A percentile compares a stretch with the other conserved stretches of the same genome.
phyloP scores from a whole-genome alignment of 2,329 filamentous ascomycete genomes.

The Didymellaceae sp. region DNA sequence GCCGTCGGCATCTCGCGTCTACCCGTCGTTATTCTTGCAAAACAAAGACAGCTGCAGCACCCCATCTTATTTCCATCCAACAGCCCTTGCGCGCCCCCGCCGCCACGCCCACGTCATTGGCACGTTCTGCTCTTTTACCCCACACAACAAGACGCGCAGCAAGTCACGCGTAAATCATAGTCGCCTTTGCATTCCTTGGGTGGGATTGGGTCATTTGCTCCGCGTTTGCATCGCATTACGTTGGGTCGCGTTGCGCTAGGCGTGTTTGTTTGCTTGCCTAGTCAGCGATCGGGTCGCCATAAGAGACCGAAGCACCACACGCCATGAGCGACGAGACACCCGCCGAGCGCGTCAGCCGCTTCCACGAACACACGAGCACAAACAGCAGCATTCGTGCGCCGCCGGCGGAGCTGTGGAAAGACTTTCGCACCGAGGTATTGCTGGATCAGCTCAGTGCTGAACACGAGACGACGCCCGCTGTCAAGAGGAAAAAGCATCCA shows the following conservation, averaged over 20 bases:
- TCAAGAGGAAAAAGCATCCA: neutral
- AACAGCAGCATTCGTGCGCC: conserved; percentile 38
- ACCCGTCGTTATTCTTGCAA: neutral
- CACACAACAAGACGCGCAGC: neutral
- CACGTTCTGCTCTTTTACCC: conserved; percentile 3
- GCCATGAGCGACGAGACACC: conserved; percentile 26
- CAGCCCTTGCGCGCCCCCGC: neutral
- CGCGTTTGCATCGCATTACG: neutral
- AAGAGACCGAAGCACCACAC: neutral
- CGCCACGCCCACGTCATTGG: conserved; percentile 8
- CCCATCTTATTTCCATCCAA: neutral
- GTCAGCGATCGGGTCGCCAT: neutral
- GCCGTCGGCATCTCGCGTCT: neutral
- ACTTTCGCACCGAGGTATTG: conserved; percentile 32
- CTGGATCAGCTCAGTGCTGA: conserved; percentile 37
- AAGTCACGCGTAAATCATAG: neutral
- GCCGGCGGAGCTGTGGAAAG: conserved; percentile 39
- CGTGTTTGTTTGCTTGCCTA: no score
- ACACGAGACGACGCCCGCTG: conserved; percentile 23
- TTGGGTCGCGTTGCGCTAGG: neutral
- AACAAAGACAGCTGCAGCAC: conserved; percentile 8
- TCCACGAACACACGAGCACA: conserved; percentile 42
- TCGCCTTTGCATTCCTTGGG: neutral
- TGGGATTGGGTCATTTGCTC: no score
- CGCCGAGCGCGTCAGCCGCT: conserved; percentile 34